Evolutionary conservation across 257 asterid genomes (phyloP).

Genomic region (Catharanthus roseus): DNA sequence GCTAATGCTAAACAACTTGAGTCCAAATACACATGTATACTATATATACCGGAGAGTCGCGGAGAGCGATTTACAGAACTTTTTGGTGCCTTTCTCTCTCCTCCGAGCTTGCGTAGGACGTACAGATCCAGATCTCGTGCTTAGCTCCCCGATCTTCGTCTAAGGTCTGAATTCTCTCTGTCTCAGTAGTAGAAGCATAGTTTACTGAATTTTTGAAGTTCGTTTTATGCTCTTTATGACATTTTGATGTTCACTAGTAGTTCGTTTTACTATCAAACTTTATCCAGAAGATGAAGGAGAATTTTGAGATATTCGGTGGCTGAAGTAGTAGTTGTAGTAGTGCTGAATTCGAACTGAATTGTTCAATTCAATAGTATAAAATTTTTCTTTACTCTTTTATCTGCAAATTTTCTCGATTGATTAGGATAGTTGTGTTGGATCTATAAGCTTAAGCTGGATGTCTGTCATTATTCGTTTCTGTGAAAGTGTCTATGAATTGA

Average conservation of each 20-base stretch:
- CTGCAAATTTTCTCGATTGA: not conserved
- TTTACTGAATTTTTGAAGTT: not conserved
- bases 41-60: too few species aligned
- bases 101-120: not conserved
- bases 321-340: not conserved
- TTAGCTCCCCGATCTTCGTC: not conserved
- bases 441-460: slow-evolving; percentile 1
- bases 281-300: not conserved
- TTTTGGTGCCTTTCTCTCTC: slow-evolving; percentile 8
- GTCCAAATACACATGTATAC: too few species aligned
- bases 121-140: slow-evolving; percentile 24
- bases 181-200: not conserved
- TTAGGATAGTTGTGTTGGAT: slow-evolving; percentile 5
- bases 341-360: not conserved
- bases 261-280: slow-evolving; percentile 3
- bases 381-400: not conserved
- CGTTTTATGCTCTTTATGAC: not conserved
- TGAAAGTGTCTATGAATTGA: not conserved
- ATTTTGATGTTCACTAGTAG: not conserved
- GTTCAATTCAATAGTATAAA: not conserved
- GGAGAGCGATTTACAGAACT: not conserved
- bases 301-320: not conserved
- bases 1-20: too few species aligned
- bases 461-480: not conserved
- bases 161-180: slow-evolving; percentile 1